Percentiles rank a stretch among this genome's conserved stretches.
phyloP scores from a whole-genome alignment of 768 basidiomycete species.

The Leccinum uliginosum region DNA sequence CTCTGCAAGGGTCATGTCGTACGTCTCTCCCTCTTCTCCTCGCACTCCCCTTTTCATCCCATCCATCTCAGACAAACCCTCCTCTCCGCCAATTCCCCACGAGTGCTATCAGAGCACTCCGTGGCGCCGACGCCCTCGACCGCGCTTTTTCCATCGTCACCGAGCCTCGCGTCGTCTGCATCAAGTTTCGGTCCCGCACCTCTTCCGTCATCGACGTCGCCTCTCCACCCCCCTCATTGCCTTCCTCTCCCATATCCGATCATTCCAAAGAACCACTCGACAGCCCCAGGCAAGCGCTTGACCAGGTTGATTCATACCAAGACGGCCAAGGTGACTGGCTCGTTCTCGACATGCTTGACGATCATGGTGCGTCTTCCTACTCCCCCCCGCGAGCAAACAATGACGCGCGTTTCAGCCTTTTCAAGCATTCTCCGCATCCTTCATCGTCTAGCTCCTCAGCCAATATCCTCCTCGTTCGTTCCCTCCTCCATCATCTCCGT shows the following conservation, averaged over 20 bases:
- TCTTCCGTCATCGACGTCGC: not conserved
- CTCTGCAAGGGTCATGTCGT: constrained; percentile 54
- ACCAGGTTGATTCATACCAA: constrained; percentile 5
- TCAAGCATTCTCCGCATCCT: constrained; percentile 49
- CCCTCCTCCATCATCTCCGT: constrained; percentile 52
- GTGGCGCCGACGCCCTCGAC: constrained; percentile 42
- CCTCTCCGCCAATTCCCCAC: constrained; percentile 40
- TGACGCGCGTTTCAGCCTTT: constrained; percentile 34
- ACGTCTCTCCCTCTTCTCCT: constrained; percentile 16
- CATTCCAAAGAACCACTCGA: constrained; percentile 1
- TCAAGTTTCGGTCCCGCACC: constrained; percentile 32
- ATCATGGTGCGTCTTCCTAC: constrained; percentile 31
- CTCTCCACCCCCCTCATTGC: constrained; percentile 18
- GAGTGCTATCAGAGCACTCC: constrained; percentile 38
- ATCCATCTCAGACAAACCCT: constrained; percentile 33
- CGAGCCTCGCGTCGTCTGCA: constrained; percentile 35
- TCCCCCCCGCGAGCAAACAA: not conserved
- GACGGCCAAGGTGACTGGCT: constrained; percentile 42
- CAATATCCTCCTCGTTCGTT: constrained; percentile 41
- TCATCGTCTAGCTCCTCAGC: constrained; percentile 38
- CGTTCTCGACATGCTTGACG: constrained; percentile 48
- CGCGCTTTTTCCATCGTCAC: constrained; percentile 21
- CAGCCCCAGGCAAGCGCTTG: constrained; percentile 4
- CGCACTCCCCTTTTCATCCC: constrained; percentile 2
- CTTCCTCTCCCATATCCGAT: constrained; percentile 24